A percentile compares a stretch with the other conserved stretches of the same genome.
Evolutionary conservation across 1,139 yeast genomes (phyloP).

Genomic region (Yamadazyma diospyri): DNA sequence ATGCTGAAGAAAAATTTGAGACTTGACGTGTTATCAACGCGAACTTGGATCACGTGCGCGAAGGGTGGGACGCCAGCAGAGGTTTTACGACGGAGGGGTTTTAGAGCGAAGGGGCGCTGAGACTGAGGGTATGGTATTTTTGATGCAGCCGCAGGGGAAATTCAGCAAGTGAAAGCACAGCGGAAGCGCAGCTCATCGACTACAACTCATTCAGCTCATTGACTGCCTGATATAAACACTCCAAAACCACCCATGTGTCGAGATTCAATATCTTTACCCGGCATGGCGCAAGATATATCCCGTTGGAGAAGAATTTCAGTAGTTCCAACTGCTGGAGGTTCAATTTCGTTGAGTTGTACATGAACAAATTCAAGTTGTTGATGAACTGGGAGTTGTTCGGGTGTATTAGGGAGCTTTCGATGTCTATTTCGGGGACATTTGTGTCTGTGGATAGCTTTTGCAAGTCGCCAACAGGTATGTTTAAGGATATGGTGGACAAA

Average conservation of each 20-base stretch:
- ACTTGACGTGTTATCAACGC: slow-evolving; percentile 6
- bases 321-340: slow-evolving; percentile 20
- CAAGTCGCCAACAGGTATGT: slow-evolving; percentile 3
- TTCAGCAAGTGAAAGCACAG: no score
- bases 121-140: background rate
- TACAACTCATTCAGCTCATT: no score
- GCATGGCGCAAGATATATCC: slow-evolving; percentile 15
- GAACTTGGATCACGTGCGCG: slow-evolving; percentile 1
- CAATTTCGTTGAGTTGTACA: slow-evolving; percentile 19
- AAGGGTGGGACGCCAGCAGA: background rate
- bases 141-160: no score
- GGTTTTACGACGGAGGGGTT: no score
- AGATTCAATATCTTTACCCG: slow-evolving; percentile 10
- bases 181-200: no score
- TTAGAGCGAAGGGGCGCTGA: no score
- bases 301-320: slow-evolving; percentile 18
- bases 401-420: slow-evolving; percentile 1
- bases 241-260: slow-evolving; percentile 5
- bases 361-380: slow-evolving; percentile 12
- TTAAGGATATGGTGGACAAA: slow-evolving; percentile 4
- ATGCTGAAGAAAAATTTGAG: slow-evolving; percentile 4
- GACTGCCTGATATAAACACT: no score
- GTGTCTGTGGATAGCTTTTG: background rate
- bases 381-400: slow-evolving; percentile 3
- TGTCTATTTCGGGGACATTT: background rate